Evolutionary conservation across 2,329 filamentous ascomycete species (phyloP).

Genomic region (Microsporum audouinii): DNA sequence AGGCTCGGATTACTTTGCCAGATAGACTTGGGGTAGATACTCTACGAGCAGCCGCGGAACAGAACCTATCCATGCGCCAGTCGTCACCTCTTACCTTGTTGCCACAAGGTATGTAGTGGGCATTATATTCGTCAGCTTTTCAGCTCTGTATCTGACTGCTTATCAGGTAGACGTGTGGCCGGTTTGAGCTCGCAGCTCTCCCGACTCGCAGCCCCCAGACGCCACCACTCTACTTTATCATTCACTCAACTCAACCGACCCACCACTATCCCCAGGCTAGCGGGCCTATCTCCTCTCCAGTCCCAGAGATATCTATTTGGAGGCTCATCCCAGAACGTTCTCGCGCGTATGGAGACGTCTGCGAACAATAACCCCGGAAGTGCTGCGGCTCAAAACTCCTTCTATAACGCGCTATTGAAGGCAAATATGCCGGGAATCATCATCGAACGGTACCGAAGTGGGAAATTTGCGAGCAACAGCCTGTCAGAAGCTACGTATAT

Average conservation of each 20-base stretch:
- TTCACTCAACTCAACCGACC: slow-evolving; percentile 20
- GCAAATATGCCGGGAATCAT: slow-evolving; percentile 91
- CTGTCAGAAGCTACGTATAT: slow-evolving; percentile 69
- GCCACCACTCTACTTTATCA: slow-evolving; percentile 27
- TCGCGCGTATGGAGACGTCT: slow-evolving; percentile 77
- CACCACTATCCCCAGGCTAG: slow-evolving; percentile 16
- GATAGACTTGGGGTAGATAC: slow-evolving; percentile 6
- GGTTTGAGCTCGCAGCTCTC: slow-evolving; percentile 15
- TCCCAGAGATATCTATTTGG: slow-evolving; percentile 32
- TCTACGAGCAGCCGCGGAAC: slow-evolving; percentile 8
- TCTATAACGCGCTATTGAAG: slow-evolving; percentile 81
- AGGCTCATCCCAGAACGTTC: slow-evolving; percentile 42
- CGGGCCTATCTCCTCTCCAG: slow-evolving; percentile 22
- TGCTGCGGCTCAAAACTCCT: slow-evolving; percentile 78
- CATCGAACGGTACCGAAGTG: slow-evolving; percentile 77
- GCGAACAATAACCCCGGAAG: slow-evolving; percentile 88
- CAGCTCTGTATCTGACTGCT: slow-evolving; percentile 17
- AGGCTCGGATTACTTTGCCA: slow-evolving; percentile 1
- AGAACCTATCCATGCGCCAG: slow-evolving; percentile 6
- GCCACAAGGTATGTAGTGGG: background rate
- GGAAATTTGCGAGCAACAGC: slow-evolving; percentile 69
- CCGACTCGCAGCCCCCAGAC: slow-evolving; percentile 12
- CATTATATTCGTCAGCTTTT: background rate
- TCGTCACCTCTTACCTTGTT: background rate
- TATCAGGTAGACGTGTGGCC: slow-evolving; percentile 15